Conservation (phyloP, 2,329 filamentous ascomycete genomes). For the Penicillium sp. region DNA sequence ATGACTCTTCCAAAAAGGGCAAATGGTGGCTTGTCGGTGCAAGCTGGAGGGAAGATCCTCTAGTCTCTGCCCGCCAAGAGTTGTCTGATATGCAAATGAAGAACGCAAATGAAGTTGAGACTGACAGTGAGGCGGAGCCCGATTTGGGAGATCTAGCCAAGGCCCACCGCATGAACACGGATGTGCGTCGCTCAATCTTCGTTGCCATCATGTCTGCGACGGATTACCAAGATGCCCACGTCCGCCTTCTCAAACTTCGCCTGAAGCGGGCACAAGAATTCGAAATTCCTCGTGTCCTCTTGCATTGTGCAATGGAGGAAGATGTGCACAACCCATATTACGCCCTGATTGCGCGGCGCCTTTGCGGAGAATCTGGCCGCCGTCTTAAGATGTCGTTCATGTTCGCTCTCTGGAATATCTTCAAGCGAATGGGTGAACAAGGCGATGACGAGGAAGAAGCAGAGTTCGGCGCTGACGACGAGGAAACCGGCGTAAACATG, state of each 20-base stretch:
- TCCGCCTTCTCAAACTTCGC: conserved; percentile 76
- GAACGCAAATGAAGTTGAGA: conserved; percentile 14
- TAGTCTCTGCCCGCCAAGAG: conserved; percentile 39
- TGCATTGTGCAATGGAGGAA: conserved; percentile 85
- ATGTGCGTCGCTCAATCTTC: conserved; percentile 88
- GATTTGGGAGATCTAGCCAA: conserved; percentile 75
- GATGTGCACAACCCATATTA: conserved; percentile 91
- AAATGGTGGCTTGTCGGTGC: conserved; percentile 99
- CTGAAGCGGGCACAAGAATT: conserved; percentile 83
- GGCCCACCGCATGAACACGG: conserved; percentile 82
- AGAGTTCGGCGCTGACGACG: conserved; percentile 54
- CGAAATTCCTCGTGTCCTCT: conserved; percentile 82
- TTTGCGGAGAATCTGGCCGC: conserved; percentile 68
- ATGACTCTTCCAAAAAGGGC: conserved; percentile 78
- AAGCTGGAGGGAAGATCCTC: conserved; percentile 66
- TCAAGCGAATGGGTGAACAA: conserved; percentile 80
- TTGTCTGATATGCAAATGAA: conserved; percentile 22
- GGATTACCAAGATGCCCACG: conserved; percentile 80
- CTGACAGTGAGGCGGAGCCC: conserved; percentile 47
- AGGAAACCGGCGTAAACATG: conserved; percentile 54
- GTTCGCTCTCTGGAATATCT: conserved; percentile 82
- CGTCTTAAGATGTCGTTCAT: conserved; percentile 82
- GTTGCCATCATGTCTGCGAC: conserved; percentile 82
- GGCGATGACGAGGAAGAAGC: conserved; percentile 63
- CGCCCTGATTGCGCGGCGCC: conserved; percentile 74